These are phyloP conservation scores for Leccinum aurantiacum DNA, from an alignment of 768 basidiomycete genomes.

Conservation along the genomic window DNA sequence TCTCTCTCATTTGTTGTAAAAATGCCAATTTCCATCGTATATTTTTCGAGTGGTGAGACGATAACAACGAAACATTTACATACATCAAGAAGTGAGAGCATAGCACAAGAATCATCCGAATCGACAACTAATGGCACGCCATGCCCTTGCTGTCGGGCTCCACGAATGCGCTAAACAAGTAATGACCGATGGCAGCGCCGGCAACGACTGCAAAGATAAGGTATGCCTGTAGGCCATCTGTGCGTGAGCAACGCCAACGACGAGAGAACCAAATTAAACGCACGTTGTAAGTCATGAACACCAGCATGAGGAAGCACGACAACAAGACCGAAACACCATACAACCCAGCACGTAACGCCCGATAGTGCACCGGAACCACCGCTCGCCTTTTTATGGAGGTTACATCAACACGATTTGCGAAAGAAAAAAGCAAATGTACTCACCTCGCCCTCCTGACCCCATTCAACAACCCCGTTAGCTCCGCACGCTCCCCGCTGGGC, in stretches of 20 bases:
- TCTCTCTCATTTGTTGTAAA: background rate
- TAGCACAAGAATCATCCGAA: background rate
- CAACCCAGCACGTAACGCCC: slow-evolving; percentile 59
- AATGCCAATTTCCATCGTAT: background rate
- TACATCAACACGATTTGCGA: too few species aligned
- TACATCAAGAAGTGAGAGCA: background rate
- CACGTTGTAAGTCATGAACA: slow-evolving; percentile 97
- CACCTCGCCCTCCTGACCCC: slow-evolving; percentile 41
- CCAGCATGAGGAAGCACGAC: slow-evolving; percentile 90
- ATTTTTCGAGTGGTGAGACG: background rate
- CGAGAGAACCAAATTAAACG: slow-evolving; percentile 27
- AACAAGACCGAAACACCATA: slow-evolving; percentile 79
- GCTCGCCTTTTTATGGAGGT: background rate
- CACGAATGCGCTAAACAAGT: slow-evolving; percentile 65
- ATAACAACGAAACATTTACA: background rate
- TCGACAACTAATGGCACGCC: slow-evolving; percentile 65
- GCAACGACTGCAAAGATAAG: slow-evolving; percentile 79
- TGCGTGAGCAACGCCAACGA: background rate
- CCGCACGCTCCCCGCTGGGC: slow-evolving; percentile 38
- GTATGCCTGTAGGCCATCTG: slow-evolving; percentile 59
- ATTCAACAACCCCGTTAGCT: slow-evolving; percentile 55
- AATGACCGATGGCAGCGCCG: slow-evolving; percentile 84
- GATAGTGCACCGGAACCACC: slow-evolving; percentile 30
- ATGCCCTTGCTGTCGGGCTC: slow-evolving; percentile 70
- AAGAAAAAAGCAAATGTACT: slow-evolving; percentile 19